Conservation (phyloP, 495 filamentous ascomycete genomes). For the Xylaria acuta region DNA sequence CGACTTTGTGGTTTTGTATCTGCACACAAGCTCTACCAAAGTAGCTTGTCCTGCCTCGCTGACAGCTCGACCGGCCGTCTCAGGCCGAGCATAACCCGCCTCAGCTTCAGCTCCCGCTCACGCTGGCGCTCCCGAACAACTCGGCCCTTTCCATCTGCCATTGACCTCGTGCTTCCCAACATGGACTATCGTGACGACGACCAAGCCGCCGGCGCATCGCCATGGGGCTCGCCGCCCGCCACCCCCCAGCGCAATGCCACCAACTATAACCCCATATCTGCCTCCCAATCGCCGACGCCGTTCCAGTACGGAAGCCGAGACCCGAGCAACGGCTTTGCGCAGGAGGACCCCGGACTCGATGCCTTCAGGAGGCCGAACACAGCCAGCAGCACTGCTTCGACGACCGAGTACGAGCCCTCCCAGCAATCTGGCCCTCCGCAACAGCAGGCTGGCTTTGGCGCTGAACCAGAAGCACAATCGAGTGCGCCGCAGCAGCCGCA, state of each 20-base stretch:
- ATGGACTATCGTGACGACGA: constrained; percentile 92
- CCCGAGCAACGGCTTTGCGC: constrained; percentile 45
- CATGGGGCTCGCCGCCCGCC: constrained; percentile 71
- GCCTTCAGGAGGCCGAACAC: constrained; percentile 48
- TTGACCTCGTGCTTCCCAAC: constrained; percentile 21
- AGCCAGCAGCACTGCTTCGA: constrained; percentile 46
- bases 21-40: not conserved
- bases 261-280: constrained; percentile 55
- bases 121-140: not conserved
- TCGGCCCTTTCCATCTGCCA: constrained; percentile 13
- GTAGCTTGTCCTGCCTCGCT: not conserved
- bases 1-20: not conserved
- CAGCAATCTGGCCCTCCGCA: constrained; percentile 46
- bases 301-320: constrained; percentile 44
- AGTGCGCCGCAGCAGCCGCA: constrained; percentile 51
- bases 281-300: constrained; percentile 41
- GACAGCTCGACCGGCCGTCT: constrained; percentile 4
- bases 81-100: not conserved
- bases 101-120: not conserved
- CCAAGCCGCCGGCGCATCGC: constrained; percentile 70
- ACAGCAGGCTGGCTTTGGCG: constrained; percentile 35
- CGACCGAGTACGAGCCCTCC: constrained; percentile 32
- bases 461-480: constrained; percentile 49
- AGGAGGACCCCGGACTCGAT: constrained; percentile 49
- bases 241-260: constrained; percentile 70